A percentile compares a stretch with the other conserved stretches of the same genome.
phyloP scores from a whole-genome alignment of 2,329 filamentous ascomycete species.

The Drechslerella dactyloides region DNA sequence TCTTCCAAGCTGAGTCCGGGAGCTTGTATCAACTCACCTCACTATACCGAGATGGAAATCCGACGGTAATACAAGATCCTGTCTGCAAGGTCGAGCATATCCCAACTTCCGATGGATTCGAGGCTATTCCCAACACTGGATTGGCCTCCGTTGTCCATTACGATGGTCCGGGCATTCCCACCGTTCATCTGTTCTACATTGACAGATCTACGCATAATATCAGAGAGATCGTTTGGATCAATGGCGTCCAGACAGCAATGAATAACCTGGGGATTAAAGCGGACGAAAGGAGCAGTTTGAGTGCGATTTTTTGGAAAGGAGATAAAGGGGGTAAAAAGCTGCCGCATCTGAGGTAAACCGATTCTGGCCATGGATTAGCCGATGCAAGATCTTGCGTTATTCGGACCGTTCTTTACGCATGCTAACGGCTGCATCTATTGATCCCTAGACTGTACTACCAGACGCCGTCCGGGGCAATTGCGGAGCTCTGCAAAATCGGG shows the following conservation, averaged over 20 bases:
- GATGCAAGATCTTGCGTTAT: no score
- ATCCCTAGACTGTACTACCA: slow-evolving; percentile 15
- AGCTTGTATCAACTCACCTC: slow-evolving; percentile 18
- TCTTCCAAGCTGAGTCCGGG: slow-evolving; percentile 20
- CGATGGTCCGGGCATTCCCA: slow-evolving; percentile 1
- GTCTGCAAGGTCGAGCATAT: slow-evolving; percentile 12
- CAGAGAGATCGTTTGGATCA: slow-evolving; percentile 22
- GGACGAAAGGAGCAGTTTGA: slow-evolving; percentile 15
- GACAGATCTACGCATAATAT: slow-evolving; percentile 16
- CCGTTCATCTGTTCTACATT: slow-evolving; percentile 26
- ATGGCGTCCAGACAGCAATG: neutral
- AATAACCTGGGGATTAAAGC: slow-evolving; percentile 12
- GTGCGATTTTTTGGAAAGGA: slow-evolving; percentile 13
- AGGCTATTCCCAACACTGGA: slow-evolving; percentile 15
- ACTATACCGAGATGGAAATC: slow-evolving; percentile 9
- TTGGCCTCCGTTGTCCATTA: slow-evolving; percentile 5
- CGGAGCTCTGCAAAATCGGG: slow-evolving; percentile 1
- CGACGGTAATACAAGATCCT: neutral
- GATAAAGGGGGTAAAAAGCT: slow-evolving; percentile 1
- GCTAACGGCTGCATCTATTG: no score
- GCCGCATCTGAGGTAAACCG: slow-evolving; percentile 22
- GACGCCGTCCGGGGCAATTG: slow-evolving; percentile 6
- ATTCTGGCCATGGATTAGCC: no score
- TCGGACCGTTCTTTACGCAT: no score
- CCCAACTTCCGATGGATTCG: slow-evolving; percentile 1